Evolutionary conservation across 768 basidiomycete genomes (phyloP), one percentile per base, ranked within the genome.

Genomic region (Royoungia palumana): DNA sequence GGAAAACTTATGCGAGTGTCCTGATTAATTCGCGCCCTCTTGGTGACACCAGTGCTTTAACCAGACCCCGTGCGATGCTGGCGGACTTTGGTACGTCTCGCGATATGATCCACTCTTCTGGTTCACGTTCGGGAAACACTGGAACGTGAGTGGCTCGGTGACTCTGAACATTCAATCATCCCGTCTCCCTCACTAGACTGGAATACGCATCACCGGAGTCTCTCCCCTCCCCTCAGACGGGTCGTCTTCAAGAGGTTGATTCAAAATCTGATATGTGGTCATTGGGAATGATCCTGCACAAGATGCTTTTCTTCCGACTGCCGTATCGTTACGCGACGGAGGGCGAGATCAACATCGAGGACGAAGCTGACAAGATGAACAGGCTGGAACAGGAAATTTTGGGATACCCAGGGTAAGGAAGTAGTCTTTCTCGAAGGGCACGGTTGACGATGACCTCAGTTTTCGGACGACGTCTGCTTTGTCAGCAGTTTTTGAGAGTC

Each of bases 231-330:
- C 82, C 79, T 13, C 67, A 72, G 6, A 85, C 81, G 0, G 89
- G 89, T 0, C 66, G 76, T 19, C 79, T 89, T 8, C 75, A 72
- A 8, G 83, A 87, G 39, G 76, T 91, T 3, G 87, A 90, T 59
- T 90, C 91, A 0, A 94, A 94, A 61, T 80, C 89, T 5, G 94
- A 98, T 63, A 93, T 96, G 84, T 98, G 95, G 94, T 91, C 90
- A 6, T 75, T 98, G 14, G 94, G 94, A 54, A 93, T 98, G 87
- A 90, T 98, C 47, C 75, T 98, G 16, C 85, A 97, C 72, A 94
- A 93, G 59, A 76, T 98, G 52, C 70, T 95, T 1, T 98, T 96
- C 71, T 93, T 97, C 70, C 80, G 81, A 28, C 69, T 95, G 17
- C 94, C 95, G 0, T 97, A 93, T 61, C 77, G 75, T 16, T 83